Conservation (phyloP, 345 rosid species). For the Anacardium occidentale region DNA sequence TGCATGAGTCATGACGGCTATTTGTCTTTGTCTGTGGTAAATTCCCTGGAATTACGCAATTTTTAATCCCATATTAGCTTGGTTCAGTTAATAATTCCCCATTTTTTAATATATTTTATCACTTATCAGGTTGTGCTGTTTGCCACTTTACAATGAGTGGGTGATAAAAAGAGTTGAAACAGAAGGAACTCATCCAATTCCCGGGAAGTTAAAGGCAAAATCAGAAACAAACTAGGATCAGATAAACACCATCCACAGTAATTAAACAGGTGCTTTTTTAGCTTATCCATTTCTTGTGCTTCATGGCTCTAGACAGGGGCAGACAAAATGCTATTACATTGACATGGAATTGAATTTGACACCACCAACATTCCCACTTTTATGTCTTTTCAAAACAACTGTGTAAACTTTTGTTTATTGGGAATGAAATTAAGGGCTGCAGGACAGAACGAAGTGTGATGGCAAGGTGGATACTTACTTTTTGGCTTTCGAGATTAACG, state of each 20-base stretch:
- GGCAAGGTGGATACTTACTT: slow-evolving; percentile 32
- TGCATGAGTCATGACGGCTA: slow-evolving; percentile 38
- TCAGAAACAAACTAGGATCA: slow-evolving; percentile 16
- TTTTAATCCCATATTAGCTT: slow-evolving; percentile 22
- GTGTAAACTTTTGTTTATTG: slow-evolving; percentile 18
- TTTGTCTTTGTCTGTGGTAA: slow-evolving; percentile 37
- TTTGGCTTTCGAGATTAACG: slow-evolving; percentile 50
- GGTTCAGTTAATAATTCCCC: slow-evolving; percentile 24
- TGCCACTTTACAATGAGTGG: slow-evolving; percentile 47
- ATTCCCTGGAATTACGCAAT: slow-evolving; percentile 28
- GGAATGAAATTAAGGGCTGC: slow-evolving; percentile 15
- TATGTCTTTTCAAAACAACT: slow-evolving; percentile 37
- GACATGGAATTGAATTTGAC: slow-evolving; percentile 15
- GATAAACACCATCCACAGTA: slow-evolving; percentile 25
- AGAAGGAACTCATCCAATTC: slow-evolving; percentile 14
- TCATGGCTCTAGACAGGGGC: slow-evolving; percentile 32
- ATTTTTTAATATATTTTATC: slow-evolving; percentile 35
- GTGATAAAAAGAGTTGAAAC: slow-evolving; percentile 13
- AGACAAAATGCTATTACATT: slow-evolving; percentile 33
- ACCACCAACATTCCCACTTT: slow-evolving; percentile 22
- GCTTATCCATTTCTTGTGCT: slow-evolving; percentile 22
- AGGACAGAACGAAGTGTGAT: background rate
- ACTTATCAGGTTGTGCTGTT: slow-evolving; percentile 50
- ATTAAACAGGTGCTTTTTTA: slow-evolving; percentile 19
- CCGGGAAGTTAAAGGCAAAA: slow-evolving; percentile 4